A percentile compares a stretch with the other conserved stretches of the same genome.
Conservation (phyloP, 108 stramenopile genomes). For the Discostella pseudostelligera region DNA sequence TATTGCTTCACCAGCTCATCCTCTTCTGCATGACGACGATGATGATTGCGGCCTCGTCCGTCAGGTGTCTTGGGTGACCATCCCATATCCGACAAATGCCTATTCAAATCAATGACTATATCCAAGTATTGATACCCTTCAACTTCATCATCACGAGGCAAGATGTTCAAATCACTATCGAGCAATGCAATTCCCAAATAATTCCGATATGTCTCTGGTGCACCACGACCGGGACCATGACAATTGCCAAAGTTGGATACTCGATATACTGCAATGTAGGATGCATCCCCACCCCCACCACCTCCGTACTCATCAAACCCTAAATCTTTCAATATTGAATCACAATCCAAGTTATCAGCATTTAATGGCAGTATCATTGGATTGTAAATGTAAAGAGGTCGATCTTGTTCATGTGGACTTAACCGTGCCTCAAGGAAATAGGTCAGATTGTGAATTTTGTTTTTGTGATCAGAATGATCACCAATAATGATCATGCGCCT, state of each 20-base stretch:
- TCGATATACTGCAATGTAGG: conserved; percentile 39
- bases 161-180: conserved; percentile 37
- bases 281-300: neutral
- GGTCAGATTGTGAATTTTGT: conserved; percentile 30
- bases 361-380: conserved; percentile 39
- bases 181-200: conserved; percentile 45
- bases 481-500: conserved; percentile 26
- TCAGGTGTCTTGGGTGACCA: neutral
- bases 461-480: neutral
- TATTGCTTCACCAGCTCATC: conserved; percentile 6
- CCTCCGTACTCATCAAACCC: neutral
- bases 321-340: conserved; percentile 17
- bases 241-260: conserved; percentile 48
- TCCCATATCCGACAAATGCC: conserved; percentile 16
- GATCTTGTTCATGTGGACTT: conserved; percentile 29
- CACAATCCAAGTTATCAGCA: conserved; percentile 11
- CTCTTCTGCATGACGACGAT: neutral
- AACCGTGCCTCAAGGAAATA: conserved; percentile 37
- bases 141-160: conserved; percentile 6
- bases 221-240: conserved; percentile 41
- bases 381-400: conserved; percentile 50
- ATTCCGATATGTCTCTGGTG: conserved; percentile 29
- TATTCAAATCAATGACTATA: conserved; percentile 37
- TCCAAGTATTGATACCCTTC: conserved; percentile 28
- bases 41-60: neutral